A percentile compares a stretch with the other conserved stretches of the same genome.
Conservation (phyloP, 2,329 filamentous ascomycete genomes). For the Pseudocercospora cruenta region DNA sequence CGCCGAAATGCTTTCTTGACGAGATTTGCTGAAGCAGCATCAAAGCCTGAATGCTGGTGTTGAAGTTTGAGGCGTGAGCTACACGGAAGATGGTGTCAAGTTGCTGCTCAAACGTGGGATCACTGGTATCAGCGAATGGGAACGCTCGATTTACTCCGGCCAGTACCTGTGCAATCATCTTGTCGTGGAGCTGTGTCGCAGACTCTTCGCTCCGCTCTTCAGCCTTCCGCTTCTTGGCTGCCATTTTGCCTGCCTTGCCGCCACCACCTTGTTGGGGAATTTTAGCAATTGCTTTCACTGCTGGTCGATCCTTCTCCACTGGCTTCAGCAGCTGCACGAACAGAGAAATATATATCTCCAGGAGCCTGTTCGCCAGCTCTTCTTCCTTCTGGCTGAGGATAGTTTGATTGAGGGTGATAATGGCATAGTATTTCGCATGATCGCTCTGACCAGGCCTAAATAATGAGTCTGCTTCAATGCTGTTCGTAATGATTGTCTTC, state of each 20-base stretch:
- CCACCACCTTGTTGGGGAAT: constrained; percentile 56
- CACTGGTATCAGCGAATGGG: constrained; percentile 83
- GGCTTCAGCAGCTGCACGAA: constrained; percentile 82
- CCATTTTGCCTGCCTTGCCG: constrained; percentile 57
- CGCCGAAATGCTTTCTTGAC: constrained; percentile 74
- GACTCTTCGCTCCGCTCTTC: constrained; percentile 43
- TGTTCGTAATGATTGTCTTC: constrained; percentile 84
- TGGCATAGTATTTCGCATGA: constrained; percentile 91
- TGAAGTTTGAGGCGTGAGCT: constrained; percentile 98
- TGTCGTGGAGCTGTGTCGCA: constrained; percentile 74
- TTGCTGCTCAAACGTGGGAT: constrained; percentile 79
- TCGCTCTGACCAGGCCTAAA: constrained; percentile 84
- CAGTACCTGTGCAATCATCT: constrained; percentile 86
- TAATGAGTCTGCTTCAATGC: constrained; percentile 84
- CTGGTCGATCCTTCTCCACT: constrained; percentile 40
- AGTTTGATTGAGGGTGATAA: constrained; percentile 96
- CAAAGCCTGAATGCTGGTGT: constrained; percentile 93
- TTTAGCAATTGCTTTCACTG: constrained; percentile 14
- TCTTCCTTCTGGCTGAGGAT: constrained; percentile 86
- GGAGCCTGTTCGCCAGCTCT: constrained; percentile 74
- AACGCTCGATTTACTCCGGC: constrained; percentile 96
- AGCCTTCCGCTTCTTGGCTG: constrained; percentile 50
- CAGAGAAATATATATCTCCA: constrained; percentile 89
- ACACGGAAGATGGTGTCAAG: constrained; percentile 94
- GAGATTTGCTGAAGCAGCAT: constrained; percentile 94